Conservation (phyloP, 139 green algal genomes). For the Micractinium sp. region DNA sequence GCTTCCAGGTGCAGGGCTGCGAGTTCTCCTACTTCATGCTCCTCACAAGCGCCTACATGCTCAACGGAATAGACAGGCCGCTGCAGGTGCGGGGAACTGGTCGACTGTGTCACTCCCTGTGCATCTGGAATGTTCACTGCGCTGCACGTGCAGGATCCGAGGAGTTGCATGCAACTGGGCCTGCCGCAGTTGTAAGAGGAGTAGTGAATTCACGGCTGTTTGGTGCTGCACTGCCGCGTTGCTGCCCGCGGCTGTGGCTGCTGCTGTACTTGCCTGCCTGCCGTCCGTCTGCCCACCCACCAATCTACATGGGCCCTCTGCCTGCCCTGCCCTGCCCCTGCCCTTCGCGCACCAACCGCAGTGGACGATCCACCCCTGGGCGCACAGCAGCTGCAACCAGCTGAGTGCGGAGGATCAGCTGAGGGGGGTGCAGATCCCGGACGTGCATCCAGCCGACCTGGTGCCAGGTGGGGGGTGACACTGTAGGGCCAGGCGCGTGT, state of each 20-base stretch:
- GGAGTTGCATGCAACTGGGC: too few species aligned
- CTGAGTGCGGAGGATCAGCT: conserved; percentile 77
- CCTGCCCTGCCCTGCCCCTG: background rate
- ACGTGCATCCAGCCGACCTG: conserved; percentile 67
- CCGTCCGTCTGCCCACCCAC: background rate
- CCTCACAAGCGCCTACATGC: conserved; percentile 87
- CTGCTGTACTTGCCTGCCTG: background rate
- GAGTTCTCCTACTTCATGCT: conserved; percentile 99
- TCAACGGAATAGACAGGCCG: conserved; percentile 70
- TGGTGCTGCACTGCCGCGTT: background rate
- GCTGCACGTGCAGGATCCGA: too few species aligned
- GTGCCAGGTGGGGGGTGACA: conserved; percentile 43
- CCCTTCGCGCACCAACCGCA: background rate
- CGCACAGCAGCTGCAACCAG: conserved; percentile 81
- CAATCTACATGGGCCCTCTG: background rate
- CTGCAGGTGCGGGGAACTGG: conserved; percentile 57
- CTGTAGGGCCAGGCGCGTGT: too few species aligned
- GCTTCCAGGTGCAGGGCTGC: conserved; percentile 86
- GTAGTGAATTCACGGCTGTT: too few species aligned
- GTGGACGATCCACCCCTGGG: conserved; percentile 83
- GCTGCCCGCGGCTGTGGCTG: background rate
- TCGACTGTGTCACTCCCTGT: too few species aligned
- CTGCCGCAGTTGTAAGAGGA: too few species aligned
- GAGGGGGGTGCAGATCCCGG: conserved; percentile 72
- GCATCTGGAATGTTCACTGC: too few species aligned